These are phyloP conservation scores for Grifola frondosa DNA, from an alignment of 1,284 basidiomycete species.

Conservation along the genomic window DNA sequence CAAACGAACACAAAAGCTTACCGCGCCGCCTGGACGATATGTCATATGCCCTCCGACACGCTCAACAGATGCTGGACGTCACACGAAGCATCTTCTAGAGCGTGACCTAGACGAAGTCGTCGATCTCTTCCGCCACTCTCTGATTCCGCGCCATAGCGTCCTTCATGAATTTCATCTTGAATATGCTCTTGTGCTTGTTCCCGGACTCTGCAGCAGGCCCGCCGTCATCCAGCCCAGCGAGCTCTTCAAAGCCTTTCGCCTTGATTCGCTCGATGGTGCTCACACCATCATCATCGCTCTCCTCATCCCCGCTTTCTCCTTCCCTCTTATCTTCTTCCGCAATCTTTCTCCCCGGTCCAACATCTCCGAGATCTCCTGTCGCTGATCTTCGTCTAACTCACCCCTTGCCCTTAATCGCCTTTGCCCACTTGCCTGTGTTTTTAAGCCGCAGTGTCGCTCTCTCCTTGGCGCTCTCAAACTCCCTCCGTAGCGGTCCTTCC, in stretches of 20 bases:
- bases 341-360: slow-evolving; percentile 72
- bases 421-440: slow-evolving; percentile 80
- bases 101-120: slow-evolving; percentile 63
- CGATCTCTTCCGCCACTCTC: slow-evolving; percentile 56
- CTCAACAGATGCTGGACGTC: slow-evolving; percentile 38
- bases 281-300: slow-evolving; percentile 44
- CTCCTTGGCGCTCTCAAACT: slow-evolving; percentile 80
- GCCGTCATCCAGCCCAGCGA: slow-evolving; percentile 48
- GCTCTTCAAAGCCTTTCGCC: slow-evolving; percentile 72
- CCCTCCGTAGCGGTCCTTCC: slow-evolving; percentile 64
- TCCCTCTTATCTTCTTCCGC: slow-evolving; percentile 70
- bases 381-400: slow-evolving; percentile 62
- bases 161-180: slow-evolving; percentile 96
- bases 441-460: slow-evolving; percentile 85
- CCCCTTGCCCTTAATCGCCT: slow-evolving; percentile 65
- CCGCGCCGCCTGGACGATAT: slow-evolving; percentile 50
- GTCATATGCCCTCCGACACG: slow-evolving; percentile 60
- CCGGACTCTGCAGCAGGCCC: slow-evolving; percentile 29
- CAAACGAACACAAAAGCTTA: no score
- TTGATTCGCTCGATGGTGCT: slow-evolving; percentile 55
- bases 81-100: slow-evolving; percentile 37
- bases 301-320: slow-evolving; percentile 45
- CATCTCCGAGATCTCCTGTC: slow-evolving; percentile 79
- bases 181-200: slow-evolving; percentile 64
- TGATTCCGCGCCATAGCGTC: slow-evolving; percentile 76